Conservation (phyloP, 2,329 filamentous ascomycete species). For the Fusarium redolens region DNA sequence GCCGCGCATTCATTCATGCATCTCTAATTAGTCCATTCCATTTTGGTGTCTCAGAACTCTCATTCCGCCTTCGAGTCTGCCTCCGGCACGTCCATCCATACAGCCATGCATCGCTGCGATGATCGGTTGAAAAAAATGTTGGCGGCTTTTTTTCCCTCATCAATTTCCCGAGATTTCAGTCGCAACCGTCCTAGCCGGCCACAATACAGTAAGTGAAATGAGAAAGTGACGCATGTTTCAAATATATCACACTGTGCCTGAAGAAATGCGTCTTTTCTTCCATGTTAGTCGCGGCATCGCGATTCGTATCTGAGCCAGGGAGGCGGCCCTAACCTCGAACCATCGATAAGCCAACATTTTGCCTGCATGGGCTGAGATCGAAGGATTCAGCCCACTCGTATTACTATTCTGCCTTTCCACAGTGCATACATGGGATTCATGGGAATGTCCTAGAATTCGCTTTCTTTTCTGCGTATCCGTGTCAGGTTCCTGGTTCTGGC, state of each 20-base stretch:
- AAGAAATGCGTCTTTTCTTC: slow-evolving; percentile 21
- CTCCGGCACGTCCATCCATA: slow-evolving; percentile 27
- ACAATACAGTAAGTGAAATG: slow-evolving; percentile 24
- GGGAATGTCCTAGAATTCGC: slow-evolving; percentile 2
- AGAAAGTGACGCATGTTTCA: slow-evolving; percentile 1
- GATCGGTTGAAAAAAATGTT: slow-evolving; percentile 26
- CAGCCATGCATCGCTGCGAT: slow-evolving; percentile 10
- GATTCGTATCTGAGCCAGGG: slow-evolving; percentile 22
- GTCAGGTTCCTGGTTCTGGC: slow-evolving; percentile 12
- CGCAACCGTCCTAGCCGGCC: slow-evolving; percentile 16
- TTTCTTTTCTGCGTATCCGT: slow-evolving; percentile 10
- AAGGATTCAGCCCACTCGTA: slow-evolving; percentile 26
- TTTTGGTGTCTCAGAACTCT: slow-evolving; percentile 8
- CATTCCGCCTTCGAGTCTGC: slow-evolving; percentile 38
- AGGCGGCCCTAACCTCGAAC: slow-evolving; percentile 8
- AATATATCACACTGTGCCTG: slow-evolving; percentile 33
- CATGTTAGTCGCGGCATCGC: slow-evolving; percentile 25
- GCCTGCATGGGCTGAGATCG: slow-evolving; percentile 16
- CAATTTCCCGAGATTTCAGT: slow-evolving; percentile 22
- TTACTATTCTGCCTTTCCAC: slow-evolving; percentile 12
- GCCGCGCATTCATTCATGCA: slow-evolving; percentile 21
- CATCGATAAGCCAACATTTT: slow-evolving; percentile 10
- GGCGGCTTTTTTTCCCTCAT: slow-evolving; percentile 12
- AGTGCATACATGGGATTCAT: slow-evolving; percentile 3
- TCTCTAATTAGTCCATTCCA: background rate